Evolutionary conservation across 257 asterid species (phyloP), one percentile per base, ranked within the genome.

Genomic region (Lycium barbarum): DNA sequence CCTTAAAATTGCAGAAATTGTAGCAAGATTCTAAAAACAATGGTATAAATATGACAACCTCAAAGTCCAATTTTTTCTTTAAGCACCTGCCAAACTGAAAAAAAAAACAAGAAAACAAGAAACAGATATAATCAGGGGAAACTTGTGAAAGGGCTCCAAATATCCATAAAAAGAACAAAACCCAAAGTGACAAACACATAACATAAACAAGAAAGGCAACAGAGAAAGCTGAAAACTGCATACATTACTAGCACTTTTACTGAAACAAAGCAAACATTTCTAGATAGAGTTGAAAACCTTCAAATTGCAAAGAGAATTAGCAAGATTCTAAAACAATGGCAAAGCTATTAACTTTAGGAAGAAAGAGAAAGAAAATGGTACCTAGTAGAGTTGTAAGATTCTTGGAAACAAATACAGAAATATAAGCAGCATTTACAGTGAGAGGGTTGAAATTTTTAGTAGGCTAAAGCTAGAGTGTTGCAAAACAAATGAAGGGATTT

Each of bases 381-480:
- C 73, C 82, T 35, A 22, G 9, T 36, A 26, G 38, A 62, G 45
- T 51, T 12, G 13, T 53, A 49, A 76, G 26, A 76, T 76, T 78
- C 65, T 78, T 53, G 82, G 47, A 53, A 78, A 14, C 65, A 26
- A 78, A 53, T 78, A 54, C 47, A 78, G 82, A 76, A 76, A 51
- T 51, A 22, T 3, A 22, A 43, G 47, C 82, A 76, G 63, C 62
- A 76, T 76, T 76, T 51, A 53, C 63, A 76, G 63, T 0, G 82
- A 76, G 63, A 7, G 63, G 6, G 62, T 58, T 6, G 43, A 76
- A 51, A 20, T 26, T 74, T 47, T 74, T 17, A 74, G 61, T 47
- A 35, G 49, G 13, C 35, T 3, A 71, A 10, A 26, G 33, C 33
- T 26, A 26, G 33, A 1, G 33, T 26, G 33, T 26, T 26, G 33